Evolutionary conservation across 352 stramenopile species (phyloP), one percentile per base, ranked within the genome.

Genomic region (Pythium grandisporangium): DNA sequence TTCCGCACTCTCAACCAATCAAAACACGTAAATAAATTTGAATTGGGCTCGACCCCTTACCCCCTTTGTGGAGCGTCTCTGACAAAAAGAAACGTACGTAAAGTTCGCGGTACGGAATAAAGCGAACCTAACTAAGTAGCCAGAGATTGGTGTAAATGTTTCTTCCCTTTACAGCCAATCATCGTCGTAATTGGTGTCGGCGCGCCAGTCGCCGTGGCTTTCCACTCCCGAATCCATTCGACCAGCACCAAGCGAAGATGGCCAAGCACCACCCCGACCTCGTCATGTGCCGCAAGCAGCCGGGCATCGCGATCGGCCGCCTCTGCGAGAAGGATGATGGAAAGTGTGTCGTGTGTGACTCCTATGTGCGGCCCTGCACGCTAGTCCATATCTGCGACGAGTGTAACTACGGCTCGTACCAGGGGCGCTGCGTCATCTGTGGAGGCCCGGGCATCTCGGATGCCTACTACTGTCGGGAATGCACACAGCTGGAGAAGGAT

Each of bases 231-330:
- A 30, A 46, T 53, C 45, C 37, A 30, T 48, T 50, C 41, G 48
- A 46, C n/a, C 16, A 19, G 37, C 14, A 39, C 21, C 29, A 45
- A 38, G 27, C 42, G 10, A 40, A 26, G 6, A 99, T 99, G 96
- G 96, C 96, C 38, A 99, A 99, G 75, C 96, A 99, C 76, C 96
- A 99, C 77, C 95, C 96, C 22, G 97, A 99, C 70, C 78, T 99
- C 35, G 91, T 99, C 43, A 99, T 99, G 94, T 99, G 97, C 78
- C 87, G 97, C 51, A 99, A 99, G 84, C 95, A 99, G 64, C 95
- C 97, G 27, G 97, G 97, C 51, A 94, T 99, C 55, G 91, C 90
- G 7, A 97, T 97, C 65, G 92, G 89, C 23, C 84, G 96, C 11
- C 72, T 99, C 7, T 99, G 97, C 53, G 96, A 99, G 68, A 99